Evolutionary conservation across 2,329 filamentous ascomycete species (phyloP).

Genomic region (Periconia macrospinosa): DNA sequence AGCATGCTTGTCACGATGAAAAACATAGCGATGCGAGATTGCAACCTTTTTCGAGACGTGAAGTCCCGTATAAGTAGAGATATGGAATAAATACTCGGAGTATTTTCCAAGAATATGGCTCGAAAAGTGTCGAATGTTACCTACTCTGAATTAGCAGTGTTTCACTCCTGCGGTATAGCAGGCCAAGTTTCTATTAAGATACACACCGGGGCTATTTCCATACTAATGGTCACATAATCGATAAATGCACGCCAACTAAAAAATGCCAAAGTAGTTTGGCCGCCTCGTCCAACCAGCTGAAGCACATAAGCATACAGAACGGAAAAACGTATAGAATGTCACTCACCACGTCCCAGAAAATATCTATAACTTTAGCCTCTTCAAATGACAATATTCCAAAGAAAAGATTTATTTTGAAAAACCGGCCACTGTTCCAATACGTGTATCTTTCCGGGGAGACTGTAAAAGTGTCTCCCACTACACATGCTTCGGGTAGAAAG

Average conservation of each 20-base stretch:
- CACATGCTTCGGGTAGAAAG: no score
- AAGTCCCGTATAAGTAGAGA: not conserved
- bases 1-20: conserved; percentile 19
- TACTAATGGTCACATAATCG: not conserved
- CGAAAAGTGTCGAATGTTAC: no score
- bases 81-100: not conserved
- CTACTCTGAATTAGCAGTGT: not conserved
- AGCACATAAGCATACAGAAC: not conserved
- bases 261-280: not conserved
- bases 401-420: conserved; percentile 25
- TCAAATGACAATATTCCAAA: conserved; percentile 17
- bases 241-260: not conserved
- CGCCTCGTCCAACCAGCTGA: not conserved
- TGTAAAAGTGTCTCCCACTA: not conserved
- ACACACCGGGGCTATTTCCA: not conserved
- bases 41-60: not conserved
- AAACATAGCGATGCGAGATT: not conserved
- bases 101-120: not conserved
- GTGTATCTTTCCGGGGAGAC: not conserved
- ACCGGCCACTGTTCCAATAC: conserved; percentile 11
- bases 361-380: conserved; percentile 21
- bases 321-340: not conserved
- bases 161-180: not conserved
- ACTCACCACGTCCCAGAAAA: conserved; percentile 24
- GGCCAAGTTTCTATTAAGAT: not conserved